These are phyloP conservation scores for Apiospora kogelbergensis DNA, from an alignment of 2,329 filamentous ascomycete genomes.

Conservation along the genomic window DNA sequence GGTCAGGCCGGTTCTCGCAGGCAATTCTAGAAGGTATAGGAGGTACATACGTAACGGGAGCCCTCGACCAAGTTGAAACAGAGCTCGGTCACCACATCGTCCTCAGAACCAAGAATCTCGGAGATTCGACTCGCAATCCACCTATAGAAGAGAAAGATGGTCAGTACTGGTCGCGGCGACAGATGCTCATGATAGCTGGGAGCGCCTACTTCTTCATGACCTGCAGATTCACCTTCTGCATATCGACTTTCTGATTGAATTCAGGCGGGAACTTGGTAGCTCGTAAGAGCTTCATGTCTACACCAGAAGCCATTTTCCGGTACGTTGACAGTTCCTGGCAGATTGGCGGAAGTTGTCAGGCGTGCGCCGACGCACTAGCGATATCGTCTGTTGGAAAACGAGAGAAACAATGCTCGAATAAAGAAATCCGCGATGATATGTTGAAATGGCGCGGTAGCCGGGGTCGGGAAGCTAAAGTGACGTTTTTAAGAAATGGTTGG, in stretches of 20 bases:
- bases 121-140: slow-evolving; percentile 92
- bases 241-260: slow-evolving; percentile 95
- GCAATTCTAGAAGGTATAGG: not conserved
- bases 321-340: not conserved
- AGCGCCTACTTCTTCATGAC: slow-evolving; percentile 88
- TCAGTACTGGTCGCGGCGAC: slow-evolving; percentile 10
- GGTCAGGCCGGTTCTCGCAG: slow-evolving; percentile 10
- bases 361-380: not conserved
- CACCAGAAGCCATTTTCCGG: slow-evolving; percentile 69
- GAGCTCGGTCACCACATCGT: slow-evolving; percentile 93
- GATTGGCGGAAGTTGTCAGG: not conserved
- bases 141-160: slow-evolving; percentile 46
- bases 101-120: slow-evolving; percentile 85
- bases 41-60: slow-evolving; percentile 68
- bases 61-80: slow-evolving; percentile 71
- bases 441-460: not conserved
- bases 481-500: not conserved
- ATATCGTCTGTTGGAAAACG: not conserved
- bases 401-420: no score
- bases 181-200: not conserved
- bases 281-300: slow-evolving; percentile 86
- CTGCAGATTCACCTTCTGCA: slow-evolving; percentile 93
- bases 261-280: slow-evolving; percentile 92
- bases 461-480: not conserved
- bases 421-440: not conserved